Base-by-base conservation (phyloP, 768 basidiomycete species). In the Cystobasidium onofrii region DNA sequence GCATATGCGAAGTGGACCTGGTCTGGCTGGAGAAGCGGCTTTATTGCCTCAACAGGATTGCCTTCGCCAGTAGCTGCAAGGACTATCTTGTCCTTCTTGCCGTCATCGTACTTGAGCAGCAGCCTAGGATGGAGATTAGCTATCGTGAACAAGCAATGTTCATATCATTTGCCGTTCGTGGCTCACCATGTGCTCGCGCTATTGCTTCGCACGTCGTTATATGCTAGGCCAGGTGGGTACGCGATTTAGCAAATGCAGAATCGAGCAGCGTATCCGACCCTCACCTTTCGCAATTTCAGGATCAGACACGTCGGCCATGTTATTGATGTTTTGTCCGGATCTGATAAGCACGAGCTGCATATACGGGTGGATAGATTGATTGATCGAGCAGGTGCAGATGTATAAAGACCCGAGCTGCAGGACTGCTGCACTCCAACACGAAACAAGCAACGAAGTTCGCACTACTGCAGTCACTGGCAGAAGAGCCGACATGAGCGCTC, bases 231-330 rank as follows among this genome's bases (percentile, higher is more conserved):
- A 43, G 44, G 13, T n/a, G n/a, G n/a, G n/a, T n/a, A n/a, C n/a
- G n/a, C n/a, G n/a, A n/a, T n/a, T n/a, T n/a, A n/a, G n/a, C n/a
- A n/a, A n/a, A n/a, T n/a, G n/a, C n/a, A n/a, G n/a, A n/a, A n/a
- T n/a, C n/a, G n/a, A n/a, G n/a, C n/a, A n/a, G n/a, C n/a, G n/a
- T n/a, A n/a, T n/a, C n/a, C n/a, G n/a, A n/a, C n/a, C n/a, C 69
- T 39, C 18, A 61, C 69, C 69, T 34, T 36, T 10, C 29, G 50
- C 27, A 44, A 71, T 71, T 7, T 12, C 69, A 29, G 69, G 69
- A 60, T 71, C 69, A 31, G 69, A 71, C 15, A 71, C 69, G 55
- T 71, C 69, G n/a, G 69, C 69, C 69, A 71, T n/a, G n/a, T n/a
- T n/a, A n/a, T n/a, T n/a, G n/a, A n/a, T n/a, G n/a, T n/a, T n/a